These are phyloP conservation scores for Cyberlindnera xylosilytica DNA, from an alignment of 805 yeast genomes.

Conservation along the genomic window DNA sequence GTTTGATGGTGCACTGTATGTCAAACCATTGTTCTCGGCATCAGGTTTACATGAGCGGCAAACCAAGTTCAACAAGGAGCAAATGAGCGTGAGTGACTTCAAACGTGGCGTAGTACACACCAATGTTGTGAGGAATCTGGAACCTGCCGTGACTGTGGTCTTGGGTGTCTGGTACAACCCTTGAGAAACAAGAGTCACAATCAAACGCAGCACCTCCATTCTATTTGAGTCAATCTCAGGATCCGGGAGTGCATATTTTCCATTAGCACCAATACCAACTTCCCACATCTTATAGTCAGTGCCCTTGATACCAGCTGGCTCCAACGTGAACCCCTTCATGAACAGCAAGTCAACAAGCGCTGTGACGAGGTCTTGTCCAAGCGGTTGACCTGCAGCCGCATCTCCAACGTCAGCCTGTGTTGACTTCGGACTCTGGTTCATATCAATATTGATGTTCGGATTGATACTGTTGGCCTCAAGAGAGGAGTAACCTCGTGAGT, in stretches of 20 bases:
- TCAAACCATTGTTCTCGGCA: conserved; percentile 44
- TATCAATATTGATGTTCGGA: conserved; percentile 18
- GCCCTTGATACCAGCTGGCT: conserved; percentile 23
- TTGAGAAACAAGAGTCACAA: conserved; percentile 59
- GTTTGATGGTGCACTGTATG: conserved; percentile 27
- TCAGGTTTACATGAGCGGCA: conserved; percentile 47
- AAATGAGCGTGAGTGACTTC: conserved; percentile 48
- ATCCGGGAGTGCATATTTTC: conserved; percentile 31
- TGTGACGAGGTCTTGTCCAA: conserved; percentile 37
- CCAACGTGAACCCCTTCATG: conserved; percentile 54
- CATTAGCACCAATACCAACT: conserved; percentile 61
- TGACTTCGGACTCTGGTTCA: conserved; percentile 16
- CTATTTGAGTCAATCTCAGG: conserved; percentile 58
- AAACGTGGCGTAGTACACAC: conserved; percentile 46
- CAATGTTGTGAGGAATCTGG: conserved; percentile 56
- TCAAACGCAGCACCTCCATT: conserved; percentile 59
- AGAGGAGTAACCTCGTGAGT: conserved; percentile 18
- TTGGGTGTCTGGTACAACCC: conserved; percentile 50
- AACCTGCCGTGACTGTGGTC: conserved; percentile 47
- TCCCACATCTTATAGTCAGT: conserved; percentile 63
- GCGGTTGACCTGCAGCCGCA: conserved; percentile 12
- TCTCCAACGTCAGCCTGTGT: conserved; percentile 17
- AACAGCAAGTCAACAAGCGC: conserved; percentile 48
- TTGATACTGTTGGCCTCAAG: conserved; percentile 18
- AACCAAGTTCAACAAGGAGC: conserved; percentile 65